A percentile compares a stretch with the other conserved stretches of the same genome.
Evolutionary conservation across 2,329 filamentous ascomycete species (phyloP).

Genomic region (Claviceps arundinis): DNA sequence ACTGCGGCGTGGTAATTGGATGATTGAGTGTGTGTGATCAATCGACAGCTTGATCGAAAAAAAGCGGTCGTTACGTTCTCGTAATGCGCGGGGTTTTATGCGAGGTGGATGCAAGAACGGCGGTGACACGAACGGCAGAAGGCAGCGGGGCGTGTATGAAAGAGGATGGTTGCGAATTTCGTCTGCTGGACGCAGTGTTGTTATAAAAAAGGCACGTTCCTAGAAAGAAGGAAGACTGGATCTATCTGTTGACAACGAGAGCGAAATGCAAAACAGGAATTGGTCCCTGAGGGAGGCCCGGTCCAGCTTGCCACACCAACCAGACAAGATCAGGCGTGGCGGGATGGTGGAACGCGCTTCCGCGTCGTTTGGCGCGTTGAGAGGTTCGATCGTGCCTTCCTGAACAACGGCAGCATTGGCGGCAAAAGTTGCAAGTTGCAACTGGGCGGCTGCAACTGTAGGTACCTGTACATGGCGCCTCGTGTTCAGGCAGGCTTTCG

Average conservation of each 20-base stretch:
- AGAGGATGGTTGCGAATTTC: not conserved
- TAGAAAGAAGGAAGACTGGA: not conserved
- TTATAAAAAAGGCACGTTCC: not conserved
- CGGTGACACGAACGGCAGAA: constrained; percentile 3
- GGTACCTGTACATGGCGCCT: not conserved
- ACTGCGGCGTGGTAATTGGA: constrained; percentile 6
- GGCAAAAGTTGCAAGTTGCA: not conserved
- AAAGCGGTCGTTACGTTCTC: not conserved
- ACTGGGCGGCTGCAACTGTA: not conserved
- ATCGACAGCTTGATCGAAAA: not conserved
- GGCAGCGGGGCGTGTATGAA: constrained; percentile 3
- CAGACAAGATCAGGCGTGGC: not conserved
- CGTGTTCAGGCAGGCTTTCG: no score
- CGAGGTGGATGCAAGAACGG: constrained; percentile 3
- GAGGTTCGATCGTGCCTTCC: constrained; percentile 10
- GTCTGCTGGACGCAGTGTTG: not conserved
- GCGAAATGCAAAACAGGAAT: not conserved
- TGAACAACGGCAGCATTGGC: not conserved
- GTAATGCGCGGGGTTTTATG: not conserved
- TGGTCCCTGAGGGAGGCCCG: not conserved
- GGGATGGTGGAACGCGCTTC: constrained; percentile 14
- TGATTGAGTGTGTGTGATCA: not conserved
- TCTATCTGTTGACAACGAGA: not conserved
- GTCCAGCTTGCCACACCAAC: not conserved
- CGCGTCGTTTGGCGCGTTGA: constrained; percentile 16